Base-by-base conservation (phyloP, 495 filamentous ascomycete species). In the Recurvomyces mirabilis region DNA sequence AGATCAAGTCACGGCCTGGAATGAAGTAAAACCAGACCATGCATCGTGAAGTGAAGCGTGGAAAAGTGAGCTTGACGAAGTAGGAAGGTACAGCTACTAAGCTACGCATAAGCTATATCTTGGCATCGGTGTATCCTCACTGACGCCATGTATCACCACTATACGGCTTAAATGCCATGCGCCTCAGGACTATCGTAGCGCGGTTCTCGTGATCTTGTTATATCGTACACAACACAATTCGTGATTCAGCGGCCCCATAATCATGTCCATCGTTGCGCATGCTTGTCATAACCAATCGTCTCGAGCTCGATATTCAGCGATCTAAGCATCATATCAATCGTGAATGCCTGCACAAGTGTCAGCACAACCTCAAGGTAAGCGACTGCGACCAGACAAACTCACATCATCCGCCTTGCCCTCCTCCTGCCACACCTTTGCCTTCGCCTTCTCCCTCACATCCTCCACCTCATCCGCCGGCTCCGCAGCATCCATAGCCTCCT, bases 261-360 rank as follows among this genome's bases (percentile, higher is more conserved):
- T 32, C 26, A 42, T 10, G 39, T 62, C 80, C 80, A 84, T 50
- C 62, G 61, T 54, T 78, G 70, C 31, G 55, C 49, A 3, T 49
- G 53, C 26, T 61, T 60, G 57, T 84, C 76, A 53, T 72, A 83
- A 1, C 80, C 81, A 50, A 85, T 81, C 2, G 72, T 43, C 22
- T 67, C 63, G 17, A 74, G 61, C 34, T 82, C 78, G 50, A 85
- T 73, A 53, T 81, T 77, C 17, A 84, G 61, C 32, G 66, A 77
- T 49, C 70, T 70, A 3, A 85, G 66, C 81, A 85, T 84, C 68
- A 74, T 74, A 29, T 70, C 74, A 76, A 85, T 81, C 4, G 78
- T 82, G 53, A 84, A 83, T 9, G 40, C 45, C 51, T 60, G 40
- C 23, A 39, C 14, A n/a, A 37, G 4, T 26, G 26, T 46, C 24